phyloP scores from a whole-genome alignment of 2,329 filamentous ascomycete species.

The Grosmannia penicillata region DNA sequence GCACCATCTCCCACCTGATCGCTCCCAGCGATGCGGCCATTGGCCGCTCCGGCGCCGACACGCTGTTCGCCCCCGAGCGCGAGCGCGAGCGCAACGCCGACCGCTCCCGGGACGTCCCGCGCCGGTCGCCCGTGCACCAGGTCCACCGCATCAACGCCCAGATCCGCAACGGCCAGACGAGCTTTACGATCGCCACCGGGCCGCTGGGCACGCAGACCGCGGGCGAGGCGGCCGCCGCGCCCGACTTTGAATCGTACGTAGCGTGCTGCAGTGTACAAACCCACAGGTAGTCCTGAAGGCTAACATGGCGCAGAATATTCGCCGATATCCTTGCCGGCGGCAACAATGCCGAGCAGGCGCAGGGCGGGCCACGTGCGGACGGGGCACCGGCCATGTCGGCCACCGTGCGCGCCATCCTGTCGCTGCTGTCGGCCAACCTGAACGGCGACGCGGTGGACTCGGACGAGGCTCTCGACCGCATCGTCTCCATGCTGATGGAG shows the following conservation, averaged over 20 bases:
- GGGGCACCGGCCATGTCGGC: slow-evolving; percentile 17
- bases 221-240: slow-evolving; percentile 8
- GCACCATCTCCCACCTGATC: slow-evolving; percentile 25
- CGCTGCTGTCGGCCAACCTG: slow-evolving; percentile 31
- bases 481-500: slow-evolving; percentile 82
- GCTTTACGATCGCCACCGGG: slow-evolving; percentile 32
- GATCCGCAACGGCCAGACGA: slow-evolving; percentile 25
- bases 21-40: slow-evolving; percentile 16
- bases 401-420: slow-evolving; percentile 37
- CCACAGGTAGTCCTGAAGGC: no score
- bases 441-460: slow-evolving; percentile 77
- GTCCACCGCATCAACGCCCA: slow-evolving; percentile 22
- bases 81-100: background rate
- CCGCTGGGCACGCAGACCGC: slow-evolving; percentile 15
- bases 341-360: no score
- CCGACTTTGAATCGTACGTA: slow-evolving; percentile 35
- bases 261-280: no score
- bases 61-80: slow-evolving; percentile 1
- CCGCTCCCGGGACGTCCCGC: background rate
- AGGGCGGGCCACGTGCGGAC: slow-evolving; percentile 11
- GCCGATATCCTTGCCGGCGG: no score
- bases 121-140: background rate
- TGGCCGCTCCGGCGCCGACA: slow-evolving; percentile 6
- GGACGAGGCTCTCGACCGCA: slow-evolving; percentile 78
- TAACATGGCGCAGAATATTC: no score